A percentile compares a stretch with the other conserved stretches of the same genome.
These are phyloP conservation scores for Euphorbia pulcherrima DNA, from an alignment of 345 rosid genomes.

Conservation along the genomic window DNA sequence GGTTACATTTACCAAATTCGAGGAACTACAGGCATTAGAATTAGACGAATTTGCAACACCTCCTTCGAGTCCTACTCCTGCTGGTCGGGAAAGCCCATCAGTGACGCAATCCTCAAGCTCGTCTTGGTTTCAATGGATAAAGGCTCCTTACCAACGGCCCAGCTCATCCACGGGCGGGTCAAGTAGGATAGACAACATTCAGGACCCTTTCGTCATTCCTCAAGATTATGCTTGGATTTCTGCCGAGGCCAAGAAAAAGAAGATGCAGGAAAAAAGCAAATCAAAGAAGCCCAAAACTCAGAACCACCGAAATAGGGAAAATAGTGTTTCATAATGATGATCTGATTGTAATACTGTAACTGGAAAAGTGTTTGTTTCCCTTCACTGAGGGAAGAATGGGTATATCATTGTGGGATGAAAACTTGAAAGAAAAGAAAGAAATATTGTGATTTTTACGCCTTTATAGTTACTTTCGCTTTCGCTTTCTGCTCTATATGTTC, in stretches of 20 bases:
- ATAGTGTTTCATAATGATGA: slow-evolving; percentile 26
- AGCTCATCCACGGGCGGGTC: slow-evolving; percentile 40
- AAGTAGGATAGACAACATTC: slow-evolving; percentile 48
- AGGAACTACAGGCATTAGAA: slow-evolving; percentile 72
- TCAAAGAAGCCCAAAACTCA: slow-evolving; percentile 57
- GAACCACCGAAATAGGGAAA: slow-evolving; percentile 27
- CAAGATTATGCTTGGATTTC: slow-evolving; percentile 73
- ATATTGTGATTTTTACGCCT: slow-evolving; percentile 26
- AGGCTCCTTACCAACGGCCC: slow-evolving; percentile 65
- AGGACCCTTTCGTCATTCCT: slow-evolving; percentile 80
- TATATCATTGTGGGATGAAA: slow-evolving; percentile 32
- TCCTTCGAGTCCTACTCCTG: slow-evolving; percentile 70
- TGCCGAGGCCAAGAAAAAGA: slow-evolving; percentile 81
- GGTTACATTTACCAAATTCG: slow-evolving; percentile 87
- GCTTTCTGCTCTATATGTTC: slow-evolving; percentile 16
- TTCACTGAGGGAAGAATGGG: slow-evolving; percentile 21
- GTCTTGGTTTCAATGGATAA: slow-evolving; percentile 95
- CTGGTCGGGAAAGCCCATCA: slow-evolving; percentile 64
- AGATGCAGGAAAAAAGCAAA: slow-evolving; percentile 84
- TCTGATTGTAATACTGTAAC: slow-evolving; percentile 23
- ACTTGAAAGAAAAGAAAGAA: slow-evolving; percentile 4
- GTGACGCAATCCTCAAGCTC: slow-evolving; percentile 39
- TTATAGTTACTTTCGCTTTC: slow-evolving; percentile 17
- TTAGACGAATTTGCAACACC: slow-evolving; percentile 86
- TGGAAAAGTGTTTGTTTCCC: slow-evolving; percentile 16